These are phyloP conservation scores for Penstemon newberryi DNA, from an alignment of 257 asterid genomes.

Conservation along the genomic window DNA sequence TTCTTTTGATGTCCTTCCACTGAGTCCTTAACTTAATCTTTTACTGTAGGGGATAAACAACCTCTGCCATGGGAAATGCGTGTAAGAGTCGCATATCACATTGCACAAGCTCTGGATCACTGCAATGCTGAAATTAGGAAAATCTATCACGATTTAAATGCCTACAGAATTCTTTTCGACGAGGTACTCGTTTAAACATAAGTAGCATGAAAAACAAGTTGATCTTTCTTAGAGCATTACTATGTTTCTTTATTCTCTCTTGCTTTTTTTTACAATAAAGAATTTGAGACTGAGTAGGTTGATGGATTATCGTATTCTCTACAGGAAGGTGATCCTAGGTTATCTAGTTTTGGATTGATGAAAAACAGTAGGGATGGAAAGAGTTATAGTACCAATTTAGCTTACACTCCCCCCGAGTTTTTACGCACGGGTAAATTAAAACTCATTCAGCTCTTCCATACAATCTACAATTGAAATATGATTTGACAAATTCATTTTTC, in stretches of 20 bases:
- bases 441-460: no score
- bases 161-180: constrained; percentile 87
- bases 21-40: constrained; percentile 6
- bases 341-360: constrained; percentile 96
- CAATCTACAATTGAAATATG: no score
- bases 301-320: background rate
- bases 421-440: constrained; percentile 72
- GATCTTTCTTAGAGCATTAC: no score
- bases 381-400: constrained; percentile 97
- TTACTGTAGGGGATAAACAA: constrained; percentile 84
- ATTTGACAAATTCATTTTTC: constrained; percentile 8
- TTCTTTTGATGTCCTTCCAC: no score
- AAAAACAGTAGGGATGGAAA: constrained; percentile 97
- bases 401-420: constrained; percentile 98
- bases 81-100: constrained; percentile 74
- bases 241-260: no score
- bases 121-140: constrained; percentile 72
- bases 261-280: no score
- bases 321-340: constrained; percentile 95
- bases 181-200: constrained; percentile 52
- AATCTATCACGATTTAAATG: constrained; percentile 90
- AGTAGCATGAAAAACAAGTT: no score
- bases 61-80: constrained; percentile 99
- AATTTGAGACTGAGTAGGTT: no score
- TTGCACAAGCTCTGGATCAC: constrained; percentile 89